Conservation (phyloP, 495 filamentous ascomycete genomes). For the Geoglossum glabrum region DNA sequence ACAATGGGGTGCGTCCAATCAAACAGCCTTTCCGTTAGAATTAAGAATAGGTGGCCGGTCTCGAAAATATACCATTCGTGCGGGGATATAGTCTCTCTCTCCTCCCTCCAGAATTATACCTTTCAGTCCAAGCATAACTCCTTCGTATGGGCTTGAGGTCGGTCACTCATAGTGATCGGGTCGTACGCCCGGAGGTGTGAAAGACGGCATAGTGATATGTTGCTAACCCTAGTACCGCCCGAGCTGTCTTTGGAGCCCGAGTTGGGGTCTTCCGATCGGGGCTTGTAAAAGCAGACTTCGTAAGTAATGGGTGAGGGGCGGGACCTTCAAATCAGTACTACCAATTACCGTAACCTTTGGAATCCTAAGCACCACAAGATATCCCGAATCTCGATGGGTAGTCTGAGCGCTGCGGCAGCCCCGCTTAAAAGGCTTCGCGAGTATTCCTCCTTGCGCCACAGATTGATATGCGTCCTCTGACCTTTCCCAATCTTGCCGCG, state of each 20-base stretch:
- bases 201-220: no score
- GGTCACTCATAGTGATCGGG: no score
- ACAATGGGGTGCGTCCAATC: not conserved
- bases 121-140: not conserved
- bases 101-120: not conserved
- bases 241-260: not conserved
- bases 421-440: not conserved
- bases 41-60: slow-evolving; percentile 4
- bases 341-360: slow-evolving; percentile 1
- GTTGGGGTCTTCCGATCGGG: not conserved
- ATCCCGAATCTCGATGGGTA: slow-evolving; percentile 3
- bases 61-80: slow-evolving; percentile 5
- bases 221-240: no score
- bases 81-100: not conserved
- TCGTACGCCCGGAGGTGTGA: no score
- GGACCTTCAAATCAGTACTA: not conserved
- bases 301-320: not conserved
- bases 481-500: not conserved
- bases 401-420: not conserved
- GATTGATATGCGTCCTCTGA: not conserved
- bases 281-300: not conserved
- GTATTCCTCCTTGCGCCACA: not conserved
- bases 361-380: slow-evolving; percentile 3
- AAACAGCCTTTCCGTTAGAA: slow-evolving; percentile 1
- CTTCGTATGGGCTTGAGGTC: not conserved